Conservation (phyloP, 2,329 filamentous ascomycete species). For the Alternaria novae-zelandiae region DNA sequence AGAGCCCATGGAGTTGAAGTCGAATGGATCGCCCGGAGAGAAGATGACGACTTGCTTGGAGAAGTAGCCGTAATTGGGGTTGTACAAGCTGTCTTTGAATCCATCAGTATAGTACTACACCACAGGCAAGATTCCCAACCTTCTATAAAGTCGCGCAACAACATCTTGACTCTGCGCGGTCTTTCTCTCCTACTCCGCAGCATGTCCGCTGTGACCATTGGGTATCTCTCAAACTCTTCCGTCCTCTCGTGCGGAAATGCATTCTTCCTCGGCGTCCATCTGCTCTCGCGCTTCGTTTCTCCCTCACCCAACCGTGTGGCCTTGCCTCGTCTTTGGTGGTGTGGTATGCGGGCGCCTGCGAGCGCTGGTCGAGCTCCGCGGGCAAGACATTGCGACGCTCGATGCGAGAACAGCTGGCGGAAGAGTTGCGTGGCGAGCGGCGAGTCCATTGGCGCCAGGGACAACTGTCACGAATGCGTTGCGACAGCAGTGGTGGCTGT, state of each 20-base stretch:
- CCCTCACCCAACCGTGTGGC: constrained; percentile 36
- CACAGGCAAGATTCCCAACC: constrained; percentile 57
- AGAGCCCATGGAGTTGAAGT: constrained; percentile 81
- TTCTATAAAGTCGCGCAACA: constrained; percentile 96
- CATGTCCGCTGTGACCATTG: constrained; percentile 82
- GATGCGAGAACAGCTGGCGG: constrained; percentile 81
- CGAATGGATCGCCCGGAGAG: constrained; percentile 86
- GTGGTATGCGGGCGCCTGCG: constrained; percentile 47
- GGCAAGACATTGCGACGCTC: constrained; percentile 61
- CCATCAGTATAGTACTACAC: not conserved
- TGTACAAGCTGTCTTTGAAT: constrained; percentile 79
- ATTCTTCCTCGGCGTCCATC: constrained; percentile 85
- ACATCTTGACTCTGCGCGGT: constrained; percentile 91
- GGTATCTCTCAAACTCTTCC: constrained; percentile 81
- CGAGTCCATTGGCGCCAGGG: constrained; percentile 73
- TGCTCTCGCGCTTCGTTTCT: constrained; percentile 64
- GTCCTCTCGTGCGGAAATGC: constrained; percentile 77
- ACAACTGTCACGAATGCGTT: constrained; percentile 9
- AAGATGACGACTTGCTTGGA: constrained; percentile 97
- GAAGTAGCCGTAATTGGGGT: constrained; percentile 94
- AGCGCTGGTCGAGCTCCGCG: constrained; percentile 49
- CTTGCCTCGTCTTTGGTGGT: constrained; percentile 39
- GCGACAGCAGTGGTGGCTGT: constrained; percentile 21
- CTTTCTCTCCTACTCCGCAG: constrained; percentile 75
- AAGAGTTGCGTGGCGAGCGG: constrained; percentile 79